Evolutionary conservation across 208 protist species (phyloP), one percentile per base, ranked within the genome.

Genomic region (Strigomonas culicis): DNA sequence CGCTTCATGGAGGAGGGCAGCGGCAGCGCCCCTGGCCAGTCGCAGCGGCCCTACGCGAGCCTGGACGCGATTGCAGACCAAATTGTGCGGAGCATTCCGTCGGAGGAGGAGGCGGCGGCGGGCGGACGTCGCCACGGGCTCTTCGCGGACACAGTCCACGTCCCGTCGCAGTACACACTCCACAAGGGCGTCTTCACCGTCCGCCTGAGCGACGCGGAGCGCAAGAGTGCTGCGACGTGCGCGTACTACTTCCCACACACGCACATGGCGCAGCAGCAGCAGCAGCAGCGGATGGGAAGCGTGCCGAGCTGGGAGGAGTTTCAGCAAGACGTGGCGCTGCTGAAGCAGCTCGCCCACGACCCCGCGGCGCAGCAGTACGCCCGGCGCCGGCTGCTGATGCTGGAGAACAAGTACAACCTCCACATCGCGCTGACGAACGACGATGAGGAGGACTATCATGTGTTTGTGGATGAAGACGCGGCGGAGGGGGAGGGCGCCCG

Each of bases 381-480:
- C 0, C 71, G 61, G n/a, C 84, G 79, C 47, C 82, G 88, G 0
- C 70, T 94, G 0, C 74, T 66, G n/a, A 92, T 94, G 84, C 56
- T 94, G 21, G 84, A 94, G 73, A 84, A 75, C 52, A 94, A 92
- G 77, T 94, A 84, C 70, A 77, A 86, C 49, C 77, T 94, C 1
- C 84, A 92, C 70, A 71, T 71, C 0, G 82, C 82, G 6, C 69
- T 92, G 19, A 94, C 84, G 17, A 92, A 86, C 53, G 88, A 94
- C 59, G 82, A 92, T 61, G 70, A 90, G 57, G 82, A 85, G 44
- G 59, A 36, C 44, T 80, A 74, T 24, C 28, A 13, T 4, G 36
- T 79, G 10, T 27, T 43, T n/a, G 15, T 47, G 2, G 46, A 51
- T 6, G 46, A 62, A 13, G 55, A 49, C 53, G 1, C 44, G 21